Evolutionary conservation across 75 land plant species (phyloP).

Genomic region (Isoetes taiwanensis): DNA sequence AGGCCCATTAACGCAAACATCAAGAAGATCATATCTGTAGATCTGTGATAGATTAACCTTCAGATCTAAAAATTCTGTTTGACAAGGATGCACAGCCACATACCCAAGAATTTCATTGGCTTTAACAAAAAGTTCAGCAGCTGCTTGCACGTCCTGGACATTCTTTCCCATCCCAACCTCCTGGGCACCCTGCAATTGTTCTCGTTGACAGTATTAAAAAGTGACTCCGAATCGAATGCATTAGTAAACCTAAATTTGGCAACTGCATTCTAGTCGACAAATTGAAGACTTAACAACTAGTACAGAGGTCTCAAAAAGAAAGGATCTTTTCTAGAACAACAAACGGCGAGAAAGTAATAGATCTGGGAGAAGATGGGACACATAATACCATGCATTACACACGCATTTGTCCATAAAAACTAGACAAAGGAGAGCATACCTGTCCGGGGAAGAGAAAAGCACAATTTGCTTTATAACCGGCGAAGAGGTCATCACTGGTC

Average conservation of each 20-base stretch:
- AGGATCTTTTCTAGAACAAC: not conserved
- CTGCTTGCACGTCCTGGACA: conserved; percentile 64
- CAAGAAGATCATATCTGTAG: conserved; percentile 74
- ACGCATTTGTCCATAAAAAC: not conserved
- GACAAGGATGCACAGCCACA: not conserved
- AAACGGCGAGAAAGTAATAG: not conserved
- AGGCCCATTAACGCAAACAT: conserved; percentile 84
- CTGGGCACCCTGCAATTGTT: conserved; percentile 75
- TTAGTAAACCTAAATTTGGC: not conserved
- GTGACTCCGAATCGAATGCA: too few species aligned
- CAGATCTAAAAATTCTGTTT: too few species aligned
- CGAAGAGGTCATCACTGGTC: conserved; percentile 36
- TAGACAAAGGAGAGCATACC: conserved; percentile 22
- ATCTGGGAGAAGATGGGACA: not conserved
- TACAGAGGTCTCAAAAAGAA: not conserved
- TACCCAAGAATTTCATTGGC: conserved; percentile 94
- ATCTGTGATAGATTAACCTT: too few species aligned
- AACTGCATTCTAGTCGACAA: not conserved
- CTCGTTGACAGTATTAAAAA: too few species aligned
- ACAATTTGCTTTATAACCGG: conserved; percentile 55
- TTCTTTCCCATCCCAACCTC: conserved; percentile 95
- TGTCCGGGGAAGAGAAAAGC: conserved; percentile 97
- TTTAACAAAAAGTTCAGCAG: conserved; percentile 63
- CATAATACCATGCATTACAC: not conserved
- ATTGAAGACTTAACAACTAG: not conserved